Evolutionary conservation across 106 monocot species (phyloP).

Genomic region (Dioscorea zingiberensis): DNA sequence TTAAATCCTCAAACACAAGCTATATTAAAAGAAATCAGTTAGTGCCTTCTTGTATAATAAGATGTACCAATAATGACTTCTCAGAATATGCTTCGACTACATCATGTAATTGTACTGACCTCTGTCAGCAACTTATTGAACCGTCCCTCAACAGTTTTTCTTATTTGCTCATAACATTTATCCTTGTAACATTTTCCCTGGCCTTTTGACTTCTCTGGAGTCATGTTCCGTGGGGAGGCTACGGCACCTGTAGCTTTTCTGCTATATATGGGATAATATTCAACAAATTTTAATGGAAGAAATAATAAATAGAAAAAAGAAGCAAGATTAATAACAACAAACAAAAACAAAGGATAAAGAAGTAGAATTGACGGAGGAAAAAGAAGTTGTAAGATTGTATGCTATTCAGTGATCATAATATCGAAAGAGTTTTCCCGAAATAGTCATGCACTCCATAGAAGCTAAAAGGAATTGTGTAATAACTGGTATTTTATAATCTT

Average conservation of each 20-base stretch:
- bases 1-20: slow-evolving; percentile 90
- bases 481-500: too few relatives aligned
- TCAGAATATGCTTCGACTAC: too few relatives aligned
- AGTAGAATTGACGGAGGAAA: too few relatives aligned
- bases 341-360: too few relatives aligned
- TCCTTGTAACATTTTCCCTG: slow-evolving; percentile 95
- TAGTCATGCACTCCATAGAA: too few relatives aligned
- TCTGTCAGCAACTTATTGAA: slow-evolving; percentile 81
- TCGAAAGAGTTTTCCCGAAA: too few relatives aligned
- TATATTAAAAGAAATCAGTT: slow-evolving; percentile 24
- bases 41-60: too few relatives aligned
- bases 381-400: too few relatives aligned
- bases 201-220: slow-evolving; percentile 55
- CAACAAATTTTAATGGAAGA: neutral
- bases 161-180: slow-evolving; percentile 96
- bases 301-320: neutral
- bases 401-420: too few relatives aligned
- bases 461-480: too few relatives aligned
- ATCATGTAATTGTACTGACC: slow-evolving; percentile 22
- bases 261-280: slow-evolving; percentile 9
- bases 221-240: slow-evolving; percentile 36
- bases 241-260: slow-evolving; percentile 63
- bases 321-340: too few relatives aligned
- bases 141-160: slow-evolving; percentile 85
- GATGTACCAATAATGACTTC: too few relatives aligned